Evolutionary conservation across 164 flowering plant genomes (phyloP).

Genomic region (Sextonia rubra): DNA sequence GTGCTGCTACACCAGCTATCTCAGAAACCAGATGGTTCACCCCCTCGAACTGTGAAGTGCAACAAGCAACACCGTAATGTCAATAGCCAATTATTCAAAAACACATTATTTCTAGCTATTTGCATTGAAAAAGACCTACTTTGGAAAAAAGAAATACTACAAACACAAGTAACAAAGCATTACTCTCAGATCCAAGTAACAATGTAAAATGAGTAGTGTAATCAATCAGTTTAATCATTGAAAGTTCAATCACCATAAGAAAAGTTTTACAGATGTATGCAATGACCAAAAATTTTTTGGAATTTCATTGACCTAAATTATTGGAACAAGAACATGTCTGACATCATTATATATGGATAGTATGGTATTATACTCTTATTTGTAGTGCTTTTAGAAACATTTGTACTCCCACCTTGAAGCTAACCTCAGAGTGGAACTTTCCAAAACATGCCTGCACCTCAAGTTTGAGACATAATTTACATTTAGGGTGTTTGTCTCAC

Average conservation of each 20-base stretch:
- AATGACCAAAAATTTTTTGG: not conserved
- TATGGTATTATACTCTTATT: no score
- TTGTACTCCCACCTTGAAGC: no score
- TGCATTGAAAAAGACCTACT: not conserved
- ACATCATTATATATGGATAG: no score
- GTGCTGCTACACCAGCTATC: constrained; percentile 61
- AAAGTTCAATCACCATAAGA: not conserved
- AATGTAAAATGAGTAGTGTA: no score
- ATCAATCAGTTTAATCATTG: no score
- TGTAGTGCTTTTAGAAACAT: no score
- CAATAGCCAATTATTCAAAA: not conserved
- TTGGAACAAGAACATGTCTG: not conserved
- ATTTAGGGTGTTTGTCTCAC: no score
- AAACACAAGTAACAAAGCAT: not conserved
- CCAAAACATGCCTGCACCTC: no score
- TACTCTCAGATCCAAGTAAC: not conserved
- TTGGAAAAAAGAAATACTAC: no score
- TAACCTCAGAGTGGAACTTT: no score
- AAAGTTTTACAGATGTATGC: not conserved
- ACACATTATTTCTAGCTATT: not conserved
- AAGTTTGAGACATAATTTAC: no score
- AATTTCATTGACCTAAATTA: no score
- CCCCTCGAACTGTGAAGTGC: constrained; percentile 49
- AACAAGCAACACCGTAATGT: not conserved
- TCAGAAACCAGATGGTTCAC: constrained; percentile 54